phyloP scores from a whole-genome alignment of 202 grass and related monocot species.

The Carex arenaria region DNA sequence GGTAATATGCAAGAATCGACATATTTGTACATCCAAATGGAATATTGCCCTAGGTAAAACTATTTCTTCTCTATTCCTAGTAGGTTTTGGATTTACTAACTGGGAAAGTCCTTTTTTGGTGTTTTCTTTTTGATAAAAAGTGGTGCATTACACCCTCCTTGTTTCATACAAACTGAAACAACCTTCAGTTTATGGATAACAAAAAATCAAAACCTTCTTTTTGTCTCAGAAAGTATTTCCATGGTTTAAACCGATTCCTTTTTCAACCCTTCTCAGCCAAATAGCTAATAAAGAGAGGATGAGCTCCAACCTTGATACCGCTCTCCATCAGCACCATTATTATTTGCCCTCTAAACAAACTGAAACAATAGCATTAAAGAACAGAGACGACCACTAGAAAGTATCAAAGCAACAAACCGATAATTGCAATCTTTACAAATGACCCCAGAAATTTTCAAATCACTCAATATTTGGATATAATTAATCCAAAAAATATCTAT shows the following conservation, averaged over 20 bases:
- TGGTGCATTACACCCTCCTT: not conserved
- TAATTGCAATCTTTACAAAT: not conserved
- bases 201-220: not conserved
- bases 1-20: conserved; percentile 71
- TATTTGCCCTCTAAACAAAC: not conserved
- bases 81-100: conserved; percentile 1
- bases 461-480: not conserved
- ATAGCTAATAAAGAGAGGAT: not conserved
- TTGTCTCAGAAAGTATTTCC: not conserved
- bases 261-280: not conserved
- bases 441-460: not conserved
- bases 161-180: not conserved
- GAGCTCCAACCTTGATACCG: not conserved
- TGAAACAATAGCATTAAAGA: not conserved
- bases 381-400: not conserved
- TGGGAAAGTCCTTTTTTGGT: not conserved
- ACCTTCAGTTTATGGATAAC: not conserved
- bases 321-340: not conserved
- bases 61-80: not conserved
- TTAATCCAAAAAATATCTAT: not conserved
- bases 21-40: conserved; percentile 99
- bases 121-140: not conserved
- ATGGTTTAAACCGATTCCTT: not conserved
- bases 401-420: not conserved
- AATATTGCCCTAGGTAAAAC: conserved; percentile 80